These are phyloP conservation scores for Chionographis japonica DNA, from an alignment of 106 monocot species.

Conservation along the genomic window DNA sequence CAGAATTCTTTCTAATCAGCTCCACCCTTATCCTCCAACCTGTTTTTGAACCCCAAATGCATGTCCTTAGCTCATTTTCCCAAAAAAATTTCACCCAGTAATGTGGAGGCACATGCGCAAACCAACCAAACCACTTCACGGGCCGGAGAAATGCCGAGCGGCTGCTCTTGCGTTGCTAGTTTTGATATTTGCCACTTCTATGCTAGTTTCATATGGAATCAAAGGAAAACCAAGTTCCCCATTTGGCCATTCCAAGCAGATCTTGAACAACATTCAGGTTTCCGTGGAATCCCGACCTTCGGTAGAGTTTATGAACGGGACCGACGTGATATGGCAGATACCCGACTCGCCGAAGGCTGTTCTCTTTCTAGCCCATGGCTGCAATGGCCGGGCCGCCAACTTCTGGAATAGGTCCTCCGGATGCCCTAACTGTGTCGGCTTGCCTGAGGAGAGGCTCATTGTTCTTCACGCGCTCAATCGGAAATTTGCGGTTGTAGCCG, in stretches of 20 bases:
- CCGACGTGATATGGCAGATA: slow-evolving; percentile 65
- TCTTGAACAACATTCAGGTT: slow-evolving; percentile 14
- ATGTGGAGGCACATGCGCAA: slow-evolving; percentile 15
- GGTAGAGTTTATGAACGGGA: slow-evolving; percentile 36
- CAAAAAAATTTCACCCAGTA: neutral
- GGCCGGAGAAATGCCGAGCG: slow-evolving; percentile 11
- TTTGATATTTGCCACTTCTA: slow-evolving; percentile 9
- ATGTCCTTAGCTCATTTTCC: too few relatives aligned
- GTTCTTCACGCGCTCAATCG: slow-evolving; percentile 54
- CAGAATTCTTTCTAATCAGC: too few relatives aligned
- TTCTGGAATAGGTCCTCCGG: slow-evolving; percentile 69
- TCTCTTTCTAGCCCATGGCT: slow-evolving; percentile 79
- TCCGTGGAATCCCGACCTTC: slow-evolving; percentile 20
- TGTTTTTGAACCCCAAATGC: too few relatives aligned
- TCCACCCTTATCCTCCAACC: too few relatives aligned
- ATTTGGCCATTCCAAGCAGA: slow-evolving; percentile 7
- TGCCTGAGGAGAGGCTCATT: slow-evolving; percentile 74
- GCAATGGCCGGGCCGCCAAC: slow-evolving; percentile 61
- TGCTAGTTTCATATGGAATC: slow-evolving; percentile 11
- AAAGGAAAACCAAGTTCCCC: slow-evolving; percentile 12
- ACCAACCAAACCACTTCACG: slow-evolving; percentile 5
- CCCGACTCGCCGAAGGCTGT: slow-evolving; percentile 68
- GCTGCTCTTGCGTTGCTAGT: slow-evolving; percentile 6
- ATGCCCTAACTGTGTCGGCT: slow-evolving; percentile 69
- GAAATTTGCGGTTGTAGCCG: slow-evolving; percentile 50